Evolutionary conservation across 805 yeast genomes (phyloP).

Genomic region (Sungouiozyma ichnusensis): DNA sequence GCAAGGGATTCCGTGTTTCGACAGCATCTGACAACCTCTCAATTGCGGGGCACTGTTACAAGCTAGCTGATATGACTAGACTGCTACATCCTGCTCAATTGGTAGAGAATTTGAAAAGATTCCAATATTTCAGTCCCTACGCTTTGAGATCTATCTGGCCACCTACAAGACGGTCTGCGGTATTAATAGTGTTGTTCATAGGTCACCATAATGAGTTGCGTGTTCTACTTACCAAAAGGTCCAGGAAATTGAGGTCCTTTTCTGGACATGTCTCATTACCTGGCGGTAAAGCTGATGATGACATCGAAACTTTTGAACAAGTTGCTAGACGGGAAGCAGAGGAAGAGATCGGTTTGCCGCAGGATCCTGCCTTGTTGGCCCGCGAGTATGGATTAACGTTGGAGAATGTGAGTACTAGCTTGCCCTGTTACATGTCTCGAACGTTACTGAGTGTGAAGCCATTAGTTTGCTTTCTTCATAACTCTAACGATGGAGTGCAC

Average conservation of each 20-base stretch:
- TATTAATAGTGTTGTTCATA: slow-evolving; percentile 59
- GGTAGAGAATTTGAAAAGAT: slow-evolving; percentile 14
- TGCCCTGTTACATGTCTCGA: slow-evolving; percentile 77
- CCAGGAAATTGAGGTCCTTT: slow-evolving; percentile 57
- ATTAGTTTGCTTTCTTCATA: slow-evolving; percentile 52
- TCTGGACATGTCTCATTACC: slow-evolving; percentile 90
- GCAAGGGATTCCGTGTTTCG: no score
- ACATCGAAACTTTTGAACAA: slow-evolving; percentile 54
- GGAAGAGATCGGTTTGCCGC: slow-evolving; percentile 75
- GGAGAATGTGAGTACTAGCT: slow-evolving; percentile 41
- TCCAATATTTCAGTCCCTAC: slow-evolving; percentile 8
- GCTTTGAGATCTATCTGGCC: slow-evolving; percentile 60
- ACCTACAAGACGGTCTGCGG: slow-evolving; percentile 61
- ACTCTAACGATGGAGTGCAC: slow-evolving; percentile 11
- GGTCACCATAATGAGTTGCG: slow-evolving; percentile 68
- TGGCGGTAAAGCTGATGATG: slow-evolving; percentile 81
- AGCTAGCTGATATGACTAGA: neutral
- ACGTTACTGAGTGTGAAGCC: slow-evolving; percentile 81
- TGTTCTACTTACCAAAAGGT: slow-evolving; percentile 70
- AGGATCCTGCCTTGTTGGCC: slow-evolving; percentile 35
- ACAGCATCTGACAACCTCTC: no score
- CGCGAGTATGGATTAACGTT: slow-evolving; percentile 43
- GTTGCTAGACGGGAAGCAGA: slow-evolving; percentile 74
- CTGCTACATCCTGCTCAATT: slow-evolving; percentile 15
- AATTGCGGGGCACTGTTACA: no score